phyloP scores from a whole-genome alignment of 768 basidiomycete genomes.

The Psilocybe subaeruginosa region DNA sequence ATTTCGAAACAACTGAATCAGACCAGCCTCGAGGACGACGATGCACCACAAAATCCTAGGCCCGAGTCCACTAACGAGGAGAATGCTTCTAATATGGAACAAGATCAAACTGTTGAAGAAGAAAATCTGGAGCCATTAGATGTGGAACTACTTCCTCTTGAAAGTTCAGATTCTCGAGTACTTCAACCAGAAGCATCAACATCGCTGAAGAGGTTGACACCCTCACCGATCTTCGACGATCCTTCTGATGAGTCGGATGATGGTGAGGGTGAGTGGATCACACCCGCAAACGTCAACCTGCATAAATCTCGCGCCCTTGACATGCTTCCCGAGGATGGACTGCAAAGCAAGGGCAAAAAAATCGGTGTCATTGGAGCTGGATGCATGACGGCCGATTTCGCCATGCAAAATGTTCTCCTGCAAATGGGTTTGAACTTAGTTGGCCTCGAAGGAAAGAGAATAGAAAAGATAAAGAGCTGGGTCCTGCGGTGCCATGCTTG shows the following conservation, averaged over 20 bases:
- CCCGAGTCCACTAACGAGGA: conserved; percentile 10
- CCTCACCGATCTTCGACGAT: conserved; percentile 65
- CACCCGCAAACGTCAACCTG: conserved; percentile 79
- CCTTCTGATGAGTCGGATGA: conserved; percentile 74
- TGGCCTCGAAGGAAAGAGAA: conserved; percentile 87
- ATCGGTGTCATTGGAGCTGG: conserved; percentile 62
- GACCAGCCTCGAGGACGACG: conserved; percentile 16
- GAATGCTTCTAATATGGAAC: conserved; percentile 2
- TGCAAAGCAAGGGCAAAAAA: conserved; percentile 39
- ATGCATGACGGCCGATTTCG: conserved; percentile 98
- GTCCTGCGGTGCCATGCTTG: conserved; percentile 97
- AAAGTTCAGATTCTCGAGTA: conserved; percentile 22
- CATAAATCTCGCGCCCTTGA: conserved; percentile 90
- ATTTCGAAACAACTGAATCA: conserved; percentile 18
- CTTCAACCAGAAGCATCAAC: conserved; percentile 13
- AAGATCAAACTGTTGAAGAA: conserved; percentile 9
- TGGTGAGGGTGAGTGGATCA: conserved; percentile 97
- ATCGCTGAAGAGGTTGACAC: conserved; percentile 22
- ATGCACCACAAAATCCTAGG: conserved; percentile 11
- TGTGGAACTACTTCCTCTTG: conserved; percentile 44
- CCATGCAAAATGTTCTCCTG: conserved; percentile 96
- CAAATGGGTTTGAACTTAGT: conserved; percentile 94
- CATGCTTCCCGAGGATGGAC: conserved; percentile 64
- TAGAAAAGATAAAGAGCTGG: conserved; percentile 93
- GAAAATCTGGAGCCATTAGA: conserved; percentile 39